Evolutionary conservation across 208 protist species (phyloP), one percentile per base, ranked within the genome.

Genomic region (Acanthamoeba polyphaga): DNA sequence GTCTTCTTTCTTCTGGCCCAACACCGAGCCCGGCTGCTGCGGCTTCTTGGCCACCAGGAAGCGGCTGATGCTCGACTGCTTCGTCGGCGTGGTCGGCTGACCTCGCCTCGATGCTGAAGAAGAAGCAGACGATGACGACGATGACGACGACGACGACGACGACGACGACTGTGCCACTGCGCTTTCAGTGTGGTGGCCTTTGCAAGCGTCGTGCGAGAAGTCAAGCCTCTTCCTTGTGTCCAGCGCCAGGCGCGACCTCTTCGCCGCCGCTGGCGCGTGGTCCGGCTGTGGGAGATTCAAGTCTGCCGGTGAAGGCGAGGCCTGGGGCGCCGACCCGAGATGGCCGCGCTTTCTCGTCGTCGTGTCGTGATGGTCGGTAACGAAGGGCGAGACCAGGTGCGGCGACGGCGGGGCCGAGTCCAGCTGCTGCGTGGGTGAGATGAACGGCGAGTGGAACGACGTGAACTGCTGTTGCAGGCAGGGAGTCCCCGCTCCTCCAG

Each of bases 21-120:
- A 1, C 43, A 24, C 72, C 29, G 32, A 15, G 22, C 8, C 29
- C 2, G 3, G 43, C 34, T 43, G n/a, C 38, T 8, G 43, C 1
- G 10, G 9, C 74, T 82, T 82, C 74, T 82, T 82, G 55, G 55
- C 55, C 74, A 82, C 74, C 29, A 85, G 78, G 49, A 60, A 85
- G 17, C 51, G 78, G 24, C n/a, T 51, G 51, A 85, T 85, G 78
- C 43, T 60, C 78, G 78, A 53, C 51, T 85, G 78, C 34, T 53
- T 85, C 3, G 34, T 78, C 22, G 51, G 27, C 17, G 78, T 60
- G 78, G 78, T 85, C 32, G 66, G 17, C 24, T 74, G n/a, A 8
- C 66, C 12, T 74, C 66, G 12, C 32, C 27, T n/a, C 66, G 10
- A 15, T n/a, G 3, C 43, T 10, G 43, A 49, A 49, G 43, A 49